phyloP scores from a whole-genome alignment of 2,329 filamentous ascomycete species.

The Clonostachys rosea region DNA sequence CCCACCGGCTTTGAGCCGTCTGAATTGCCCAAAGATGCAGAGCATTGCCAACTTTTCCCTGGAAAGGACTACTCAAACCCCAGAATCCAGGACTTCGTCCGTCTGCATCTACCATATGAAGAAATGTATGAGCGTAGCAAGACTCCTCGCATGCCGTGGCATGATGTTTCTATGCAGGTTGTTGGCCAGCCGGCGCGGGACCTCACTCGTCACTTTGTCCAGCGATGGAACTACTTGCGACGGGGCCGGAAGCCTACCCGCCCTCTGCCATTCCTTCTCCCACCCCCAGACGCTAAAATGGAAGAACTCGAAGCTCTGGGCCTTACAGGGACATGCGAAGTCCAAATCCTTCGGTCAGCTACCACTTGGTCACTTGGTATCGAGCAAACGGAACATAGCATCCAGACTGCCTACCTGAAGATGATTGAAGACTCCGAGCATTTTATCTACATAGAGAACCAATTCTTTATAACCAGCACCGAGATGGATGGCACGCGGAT shows the following conservation, averaged over 20 bases:
- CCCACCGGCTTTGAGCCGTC: conserved; percentile 86
- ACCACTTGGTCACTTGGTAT: conserved; percentile 90
- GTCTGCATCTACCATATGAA: conserved; percentile 89
- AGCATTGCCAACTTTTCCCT: conserved; percentile 93
- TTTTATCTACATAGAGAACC: conserved; percentile 98
- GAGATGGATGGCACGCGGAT: conserved; percentile 85
- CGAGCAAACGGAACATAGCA: conserved; percentile 84
- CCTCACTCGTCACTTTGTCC: conserved; percentile 91
- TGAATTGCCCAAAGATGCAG: conserved; percentile 74
- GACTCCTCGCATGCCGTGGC: conserved; percentile 95
- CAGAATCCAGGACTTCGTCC: conserved; percentile 90
- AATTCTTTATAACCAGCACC: conserved; percentile 95
- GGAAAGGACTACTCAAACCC: conserved; percentile 99
- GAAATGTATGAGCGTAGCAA: conserved; percentile 96
- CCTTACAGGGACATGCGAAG: conserved; percentile 89
- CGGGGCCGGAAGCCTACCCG: conserved; percentile 89
- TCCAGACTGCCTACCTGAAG: conserved; percentile 92
- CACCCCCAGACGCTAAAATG: conserved; percentile 84
- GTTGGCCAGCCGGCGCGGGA: conserved; percentile 94
- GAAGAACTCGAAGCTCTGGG: conserved; percentile 85
- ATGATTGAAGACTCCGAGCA: conserved; percentile 94
- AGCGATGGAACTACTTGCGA: conserved; percentile 96
- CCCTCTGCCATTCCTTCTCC: conserved; percentile 88
- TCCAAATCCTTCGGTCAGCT: conserved; percentile 90
- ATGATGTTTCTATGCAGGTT: conserved; percentile 96